phyloP scores from a whole-genome alignment of 2,329 filamentous ascomycete genomes.

The Hymenoscyphus linearis region DNA sequence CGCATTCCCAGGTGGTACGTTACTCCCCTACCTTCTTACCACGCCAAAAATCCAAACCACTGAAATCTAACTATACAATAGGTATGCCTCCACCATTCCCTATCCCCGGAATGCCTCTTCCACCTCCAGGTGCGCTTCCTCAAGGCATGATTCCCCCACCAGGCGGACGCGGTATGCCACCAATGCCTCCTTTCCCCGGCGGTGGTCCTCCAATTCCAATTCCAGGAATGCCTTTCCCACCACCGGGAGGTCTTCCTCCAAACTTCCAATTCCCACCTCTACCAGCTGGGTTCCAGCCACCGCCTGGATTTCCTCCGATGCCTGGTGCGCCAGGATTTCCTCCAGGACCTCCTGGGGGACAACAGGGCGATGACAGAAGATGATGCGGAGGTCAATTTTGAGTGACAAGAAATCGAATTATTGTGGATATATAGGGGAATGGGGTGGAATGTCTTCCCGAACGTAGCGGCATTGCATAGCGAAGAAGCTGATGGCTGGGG shows the following conservation, averaged over 20 bases:
- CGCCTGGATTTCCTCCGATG: slow-evolving; percentile 20
- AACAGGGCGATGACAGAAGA: slow-evolving; percentile 11
- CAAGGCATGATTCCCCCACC: slow-evolving; percentile 31
- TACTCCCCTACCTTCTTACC: slow-evolving; percentile 27
- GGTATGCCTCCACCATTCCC: slow-evolving; percentile 54
- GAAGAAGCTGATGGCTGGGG: neutral
- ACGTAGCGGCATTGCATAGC: neutral
- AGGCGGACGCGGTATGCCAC: slow-evolving; percentile 27
- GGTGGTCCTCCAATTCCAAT: slow-evolving; percentile 21
- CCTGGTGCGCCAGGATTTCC: slow-evolving; percentile 12
- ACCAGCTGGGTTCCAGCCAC: slow-evolving; percentile 25
- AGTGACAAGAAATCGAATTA: neutral
- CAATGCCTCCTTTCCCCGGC: slow-evolving; percentile 21
- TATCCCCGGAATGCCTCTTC: slow-evolving; percentile 36
- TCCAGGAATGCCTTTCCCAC: slow-evolving; percentile 40
- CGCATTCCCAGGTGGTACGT: slow-evolving; percentile 54
- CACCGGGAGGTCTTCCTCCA: slow-evolving; percentile 43
- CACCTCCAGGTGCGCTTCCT: slow-evolving; percentile 8
- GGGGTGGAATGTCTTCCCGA: neutral
- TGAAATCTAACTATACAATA: slow-evolving; percentile 2
- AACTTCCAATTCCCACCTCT: slow-evolving; percentile 45
- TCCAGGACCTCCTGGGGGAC: slow-evolving; percentile 8
- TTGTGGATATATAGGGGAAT: neutral
- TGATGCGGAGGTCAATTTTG: neutral
- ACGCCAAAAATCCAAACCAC: neutral